Percentiles rank a stretch among this genome's conserved stretches.
Conservation (phyloP, 163 green algal genomes). For the Prototheca stagnorum region DNA sequence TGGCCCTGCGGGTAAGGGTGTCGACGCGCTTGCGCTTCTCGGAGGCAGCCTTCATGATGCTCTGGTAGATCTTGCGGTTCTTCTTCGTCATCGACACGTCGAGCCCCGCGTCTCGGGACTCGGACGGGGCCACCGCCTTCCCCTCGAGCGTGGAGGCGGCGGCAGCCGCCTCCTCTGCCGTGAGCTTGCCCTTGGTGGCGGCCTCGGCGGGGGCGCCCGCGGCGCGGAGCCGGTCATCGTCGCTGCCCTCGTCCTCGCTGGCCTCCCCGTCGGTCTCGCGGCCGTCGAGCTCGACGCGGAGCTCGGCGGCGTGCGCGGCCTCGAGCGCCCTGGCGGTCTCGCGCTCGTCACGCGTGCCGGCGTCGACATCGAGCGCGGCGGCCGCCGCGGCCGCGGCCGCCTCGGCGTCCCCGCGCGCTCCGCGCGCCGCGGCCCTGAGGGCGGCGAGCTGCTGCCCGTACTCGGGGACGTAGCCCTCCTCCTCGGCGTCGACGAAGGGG, state of each 20-base stretch:
- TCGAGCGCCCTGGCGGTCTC: conserved; percentile 30
- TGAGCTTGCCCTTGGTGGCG: not conserved
- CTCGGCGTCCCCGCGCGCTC: conserved; percentile 19
- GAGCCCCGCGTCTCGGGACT: no score
- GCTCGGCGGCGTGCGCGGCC: conserved; percentile 40
- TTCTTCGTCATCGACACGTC: conserved; percentile 86
- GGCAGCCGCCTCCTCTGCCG: conserved; percentile 7
- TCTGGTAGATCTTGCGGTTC: conserved; percentile 68
- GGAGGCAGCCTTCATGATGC: conserved; percentile 40
- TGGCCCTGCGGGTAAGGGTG: conserved; percentile 20
- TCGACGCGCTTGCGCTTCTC: conserved; percentile 33
- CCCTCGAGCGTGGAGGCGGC: not conserved
- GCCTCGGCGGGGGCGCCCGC: no score
- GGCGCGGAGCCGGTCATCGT: no score
- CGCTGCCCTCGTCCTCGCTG: no score
- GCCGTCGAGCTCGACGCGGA: conserved; percentile 55
- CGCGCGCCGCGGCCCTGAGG: conserved; percentile 17
- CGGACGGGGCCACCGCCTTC: no score
- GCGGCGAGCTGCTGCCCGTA: conserved; percentile 53
- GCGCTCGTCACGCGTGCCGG: conserved; percentile 13
- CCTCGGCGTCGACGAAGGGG: conserved; percentile 77
- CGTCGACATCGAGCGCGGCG: conserved; percentile 15
- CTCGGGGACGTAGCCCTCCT: conserved; percentile 83
- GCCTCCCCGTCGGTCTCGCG: no score
- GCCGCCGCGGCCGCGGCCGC: conserved; percentile 15